Percentiles rank a stretch among this genome's conserved stretches.
Evolutionary conservation across 768 basidiomycete species (phyloP).

Genomic region (Suillus subaureus): DNA sequence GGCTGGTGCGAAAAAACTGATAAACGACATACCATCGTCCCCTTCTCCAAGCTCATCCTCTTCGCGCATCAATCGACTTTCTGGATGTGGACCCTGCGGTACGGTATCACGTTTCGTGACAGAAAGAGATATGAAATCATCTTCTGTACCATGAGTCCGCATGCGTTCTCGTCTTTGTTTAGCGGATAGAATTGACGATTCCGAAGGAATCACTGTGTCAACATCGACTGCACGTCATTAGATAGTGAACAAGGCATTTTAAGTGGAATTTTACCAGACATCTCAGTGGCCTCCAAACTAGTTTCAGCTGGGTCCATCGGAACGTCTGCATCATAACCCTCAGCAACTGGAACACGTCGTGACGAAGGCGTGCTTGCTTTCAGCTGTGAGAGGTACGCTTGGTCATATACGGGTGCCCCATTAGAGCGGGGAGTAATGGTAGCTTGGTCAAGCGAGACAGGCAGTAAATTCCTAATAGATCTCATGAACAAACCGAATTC

Average conservation of each 20-base stretch:
- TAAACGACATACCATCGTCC: conserved; percentile 70
- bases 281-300: conserved; percentile 33
- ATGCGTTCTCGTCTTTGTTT: conserved; percentile 77
- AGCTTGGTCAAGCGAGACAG: conserved; percentile 56
- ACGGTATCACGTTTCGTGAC: conserved; percentile 57
- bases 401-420: conserved; percentile 66
- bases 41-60: conserved; percentile 89
- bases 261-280: conserved; percentile 30
- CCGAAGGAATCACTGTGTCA: conserved; percentile 62
- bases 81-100: conserved; percentile 77
- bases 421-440: conserved; percentile 47
- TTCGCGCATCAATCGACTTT: conserved; percentile 79
- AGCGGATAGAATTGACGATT: conserved; percentile 69
- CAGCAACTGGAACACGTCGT: conserved; percentile 43
- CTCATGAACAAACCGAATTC: conserved; percentile 16
- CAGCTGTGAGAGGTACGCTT: conserved; percentile 73
- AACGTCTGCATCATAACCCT: conserved; percentile 52
- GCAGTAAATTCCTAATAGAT: conserved; percentile 40
- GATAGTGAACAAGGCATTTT: not conserved
- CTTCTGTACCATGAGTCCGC: conserved; percentile 50
- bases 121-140: conserved; percentile 81
- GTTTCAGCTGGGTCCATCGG: conserved; percentile 46
- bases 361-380: conserved; percentile 73
- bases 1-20: conserved; percentile 5
- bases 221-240: conserved; percentile 33